These are phyloP conservation scores for Aureobasidium sp. DNA, from an alignment of 2,329 filamentous ascomycete species.

Conservation along the genomic window DNA sequence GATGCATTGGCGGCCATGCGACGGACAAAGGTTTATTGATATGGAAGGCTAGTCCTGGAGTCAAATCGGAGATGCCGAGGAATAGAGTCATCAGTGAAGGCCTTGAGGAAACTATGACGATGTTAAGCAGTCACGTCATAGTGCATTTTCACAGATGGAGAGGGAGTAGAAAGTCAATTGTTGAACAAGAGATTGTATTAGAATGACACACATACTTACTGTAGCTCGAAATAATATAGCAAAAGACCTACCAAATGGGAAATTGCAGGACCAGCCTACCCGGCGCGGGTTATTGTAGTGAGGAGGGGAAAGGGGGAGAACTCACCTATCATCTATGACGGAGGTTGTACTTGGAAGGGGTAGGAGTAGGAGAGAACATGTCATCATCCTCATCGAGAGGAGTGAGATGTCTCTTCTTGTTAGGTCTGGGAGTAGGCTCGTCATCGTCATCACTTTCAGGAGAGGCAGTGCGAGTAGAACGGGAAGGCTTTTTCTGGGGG, in stretches of 20 bases:
- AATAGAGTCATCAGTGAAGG: background rate
- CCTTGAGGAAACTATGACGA: background rate
- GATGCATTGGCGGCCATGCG: constrained; percentile 10
- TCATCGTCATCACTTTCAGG: background rate
- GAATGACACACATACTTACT: constrained; percentile 1
- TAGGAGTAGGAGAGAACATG: background rate
- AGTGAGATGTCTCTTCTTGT: background rate
- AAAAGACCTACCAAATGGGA: background rate
- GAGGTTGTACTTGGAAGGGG: constrained; percentile 3
- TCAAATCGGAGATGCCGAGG: background rate
- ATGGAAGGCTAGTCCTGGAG: too few species aligned
- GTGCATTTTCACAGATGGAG: background rate
- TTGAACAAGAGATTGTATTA: background rate
- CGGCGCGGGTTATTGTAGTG: background rate
- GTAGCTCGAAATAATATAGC: background rate
- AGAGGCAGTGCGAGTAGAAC: background rate
- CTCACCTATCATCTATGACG: constrained; percentile 1
- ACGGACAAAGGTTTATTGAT: background rate
- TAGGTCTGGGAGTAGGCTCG: background rate
- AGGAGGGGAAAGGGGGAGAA: background rate
- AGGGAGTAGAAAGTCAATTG: background rate
- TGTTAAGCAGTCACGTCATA: background rate
- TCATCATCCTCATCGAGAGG: background rate
- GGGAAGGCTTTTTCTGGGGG: background rate
- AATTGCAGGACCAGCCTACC: background rate